Evolutionary conservation across 2,329 filamentous ascomycete species (phyloP).

Genomic region (Sphaerostilbella broomeana): DNA sequence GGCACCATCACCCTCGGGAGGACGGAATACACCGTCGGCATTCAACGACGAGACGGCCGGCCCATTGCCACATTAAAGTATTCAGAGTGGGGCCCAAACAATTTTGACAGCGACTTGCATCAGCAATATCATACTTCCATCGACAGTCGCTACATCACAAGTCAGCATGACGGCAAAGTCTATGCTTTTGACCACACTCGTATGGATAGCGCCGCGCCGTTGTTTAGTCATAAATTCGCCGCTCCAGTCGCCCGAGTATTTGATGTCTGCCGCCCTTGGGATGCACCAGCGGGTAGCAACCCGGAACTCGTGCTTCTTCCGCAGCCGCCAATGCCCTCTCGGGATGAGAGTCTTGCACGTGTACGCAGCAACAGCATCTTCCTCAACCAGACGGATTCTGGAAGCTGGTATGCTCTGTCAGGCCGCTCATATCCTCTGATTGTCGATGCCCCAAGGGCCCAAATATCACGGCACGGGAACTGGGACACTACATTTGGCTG

Average conservation of each 20-base stretch:
- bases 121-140: slow-evolving; percentile 73
- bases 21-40: slow-evolving; percentile 83
- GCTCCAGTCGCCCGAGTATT: slow-evolving; percentile 83
- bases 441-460: slow-evolving; percentile 54
- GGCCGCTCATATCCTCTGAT: slow-evolving; percentile 81
- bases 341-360: slow-evolving; percentile 42
- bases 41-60: slow-evolving; percentile 67
- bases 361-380: slow-evolving; percentile 64
- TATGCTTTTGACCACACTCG: slow-evolving; percentile 69
- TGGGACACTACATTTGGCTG: slow-evolving; percentile 36
- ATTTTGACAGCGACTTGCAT: slow-evolving; percentile 78
- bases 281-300: slow-evolving; percentile 55
- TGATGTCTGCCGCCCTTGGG: slow-evolving; percentile 71
- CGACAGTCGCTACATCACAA: slow-evolving; percentile 85
- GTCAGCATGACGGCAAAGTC: slow-evolving; percentile 75
- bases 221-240: slow-evolving; percentile 63
- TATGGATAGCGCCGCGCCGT: slow-evolving; percentile 42
- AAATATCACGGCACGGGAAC: slow-evolving; percentile 40
- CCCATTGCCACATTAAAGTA: slow-evolving; percentile 86
- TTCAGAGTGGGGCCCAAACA: slow-evolving; percentile 92
- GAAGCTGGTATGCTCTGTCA: slow-evolving; percentile 91
- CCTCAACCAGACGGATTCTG: slow-evolving; percentile 77
- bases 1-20: slow-evolving; percentile 78
- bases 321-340: slow-evolving; percentile 64
- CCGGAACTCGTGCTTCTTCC: slow-evolving; percentile 77